Base-by-base conservation (phyloP, 768 basidiomycete genomes). In the Lepiota venenata region DNA sequence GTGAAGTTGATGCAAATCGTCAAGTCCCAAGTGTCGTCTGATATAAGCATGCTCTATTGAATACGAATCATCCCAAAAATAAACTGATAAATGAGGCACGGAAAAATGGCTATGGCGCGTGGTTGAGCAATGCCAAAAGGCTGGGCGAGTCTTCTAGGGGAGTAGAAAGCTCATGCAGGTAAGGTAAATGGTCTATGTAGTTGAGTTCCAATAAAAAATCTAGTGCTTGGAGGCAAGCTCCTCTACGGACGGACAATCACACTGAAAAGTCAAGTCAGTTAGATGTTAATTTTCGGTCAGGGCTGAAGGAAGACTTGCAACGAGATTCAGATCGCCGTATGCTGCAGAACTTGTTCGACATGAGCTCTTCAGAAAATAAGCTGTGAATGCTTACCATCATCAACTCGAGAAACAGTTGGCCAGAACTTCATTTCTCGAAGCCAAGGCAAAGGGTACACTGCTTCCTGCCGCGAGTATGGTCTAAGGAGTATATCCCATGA, bases 361-460 rank as follows among this genome's bases (percentile, higher is more conserved):
- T 59, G 20, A 57, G 53, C 11, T 9, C 2, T 39, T 20, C 8
- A 9, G 29, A 11, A 20, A 36, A 11, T 0, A 14, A 51, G 35
- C 8, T 35, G 12, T 20, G 29, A 29, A 2, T 9, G 41, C 86
- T 65, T 66, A 94, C 93, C 89, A 74, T 98, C 96, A 64, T 98
- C 95, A 48, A 99, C 82, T 44, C 96, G 80, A 4, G 91, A 87
- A 40, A 95, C 89, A 4, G 90, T 80, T 0, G 97, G 96, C 97
- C 97, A 99, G 74, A 98, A 96, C 72, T 99, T 99, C 75, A 82
- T 88, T 70, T 90, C 87, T 47, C 76, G 75, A 27, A 99, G 77
- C 77, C 84, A 90, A 11, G 87, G 79, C 57, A 93, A 68, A 20
- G 97, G 95, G 69, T 92, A 98, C 7, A 83, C 94, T n/a, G 97